Evolutionary conservation across 352 stramenopile genomes (phyloP), one percentile per base, ranked within the genome.

Genomic region (Globisporangium cystogenes): DNA sequence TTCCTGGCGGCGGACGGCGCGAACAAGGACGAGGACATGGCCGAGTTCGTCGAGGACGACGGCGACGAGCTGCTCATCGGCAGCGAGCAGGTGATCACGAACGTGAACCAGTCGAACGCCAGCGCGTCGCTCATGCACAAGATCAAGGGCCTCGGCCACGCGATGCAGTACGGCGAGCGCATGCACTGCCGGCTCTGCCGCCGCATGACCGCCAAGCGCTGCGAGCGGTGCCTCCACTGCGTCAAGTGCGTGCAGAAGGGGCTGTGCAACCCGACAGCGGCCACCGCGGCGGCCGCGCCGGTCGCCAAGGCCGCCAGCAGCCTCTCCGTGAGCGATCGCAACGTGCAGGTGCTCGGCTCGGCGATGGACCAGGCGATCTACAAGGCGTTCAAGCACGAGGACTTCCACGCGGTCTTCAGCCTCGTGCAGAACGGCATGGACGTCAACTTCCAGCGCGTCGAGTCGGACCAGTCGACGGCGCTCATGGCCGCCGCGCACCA

Each of bases 301-400:
- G 12, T 31, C 35, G 37, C 58, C 11, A 49, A 52, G 59, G 11
- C 53, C 11, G 10, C 57, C 6, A 69, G 70, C 46, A 65, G 55
- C 27, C 61, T 92, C 21, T 89, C 82, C 2, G 76, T 85, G 35
- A 83, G 78, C 31, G 78, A 87, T 53, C 72, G 76, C 18, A 92
- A 86, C 58, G 74, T 82, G 16, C 74, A 88, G 36, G 82, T 92
- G 52, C 71, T 92, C 31, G 82, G 82, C 43, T 90, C 78, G 20
- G 82, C 84, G 43, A 92, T 92, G 82, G 82, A 92, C 67, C 70
- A 84, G 24, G 82, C 71, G 33, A 87, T 92, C 53, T 92, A 82
- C 62, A 81, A 82, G 64, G 82, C 82, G 3, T 92, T 92, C 57
- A 72, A 72, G 20, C 62, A 72, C 24, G 74, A 92, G 55, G 82